These are phyloP conservation scores for Tagetes patula DNA, from an alignment of 129 eudicot species.

Conservation along the genomic window DNA sequence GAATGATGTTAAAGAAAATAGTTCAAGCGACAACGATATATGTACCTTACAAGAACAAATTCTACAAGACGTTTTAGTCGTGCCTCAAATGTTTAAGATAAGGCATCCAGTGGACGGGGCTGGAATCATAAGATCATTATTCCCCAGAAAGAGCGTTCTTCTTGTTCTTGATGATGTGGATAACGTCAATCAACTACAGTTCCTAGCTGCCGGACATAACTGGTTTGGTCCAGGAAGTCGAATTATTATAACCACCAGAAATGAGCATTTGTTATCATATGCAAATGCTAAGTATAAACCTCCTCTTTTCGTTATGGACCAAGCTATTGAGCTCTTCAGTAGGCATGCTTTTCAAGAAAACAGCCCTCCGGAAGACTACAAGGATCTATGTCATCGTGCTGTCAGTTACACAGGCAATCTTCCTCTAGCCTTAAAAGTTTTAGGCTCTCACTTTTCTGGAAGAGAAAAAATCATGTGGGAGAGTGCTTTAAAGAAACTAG, in stretches of 20 bases:
- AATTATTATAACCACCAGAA: not conserved
- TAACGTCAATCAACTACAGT: not conserved
- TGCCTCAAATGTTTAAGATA: not conserved
- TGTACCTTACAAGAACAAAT: not conserved
- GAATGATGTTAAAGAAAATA: not conserved
- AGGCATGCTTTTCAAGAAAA: not conserved
- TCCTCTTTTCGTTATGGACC: not conserved
- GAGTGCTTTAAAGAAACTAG: not conserved
- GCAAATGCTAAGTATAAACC: not conserved
- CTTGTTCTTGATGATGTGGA: slow-evolving; percentile 1
- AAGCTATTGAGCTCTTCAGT: not conserved
- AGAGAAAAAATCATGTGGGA: not conserved
- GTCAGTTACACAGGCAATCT: not conserved
- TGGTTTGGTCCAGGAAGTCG: not conserved
- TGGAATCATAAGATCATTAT: not conserved
- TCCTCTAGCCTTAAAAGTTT: slow-evolving; percentile 7
- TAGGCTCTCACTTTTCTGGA: not conserved
- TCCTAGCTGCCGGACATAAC: not conserved
- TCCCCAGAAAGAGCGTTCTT: not conserved
- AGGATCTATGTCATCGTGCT: not conserved
- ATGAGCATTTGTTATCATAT: not conserved
- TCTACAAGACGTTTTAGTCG: not conserved
- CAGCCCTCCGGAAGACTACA: not conserved
- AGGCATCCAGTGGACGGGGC: not conserved
- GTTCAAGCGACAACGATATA: not conserved